phyloP scores from a whole-genome alignment of 306 rosid genomes.

The Vigna hirtella region DNA sequence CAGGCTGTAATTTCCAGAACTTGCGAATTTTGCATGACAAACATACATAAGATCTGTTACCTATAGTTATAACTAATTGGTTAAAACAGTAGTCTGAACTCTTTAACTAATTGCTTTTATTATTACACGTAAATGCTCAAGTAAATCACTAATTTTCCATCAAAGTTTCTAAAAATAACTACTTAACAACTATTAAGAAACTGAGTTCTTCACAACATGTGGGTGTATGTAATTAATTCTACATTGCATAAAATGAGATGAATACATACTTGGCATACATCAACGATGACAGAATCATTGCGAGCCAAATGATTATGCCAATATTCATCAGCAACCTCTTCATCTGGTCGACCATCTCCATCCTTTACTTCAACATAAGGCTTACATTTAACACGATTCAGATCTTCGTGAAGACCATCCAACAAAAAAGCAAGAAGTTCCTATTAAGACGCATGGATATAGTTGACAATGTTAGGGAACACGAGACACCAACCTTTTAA shows the following conservation, averaged over 20 bases:
- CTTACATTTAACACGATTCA: slow-evolving; percentile 96
- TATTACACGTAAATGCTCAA: slow-evolving; percentile 29
- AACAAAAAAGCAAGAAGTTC: slow-evolving; percentile 96
- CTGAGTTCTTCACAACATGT: slow-evolving; percentile 24
- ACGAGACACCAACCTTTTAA: slow-evolving; percentile 29
- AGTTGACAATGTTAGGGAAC: slow-evolving; percentile 37
- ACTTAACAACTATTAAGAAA: slow-evolving; percentile 33
- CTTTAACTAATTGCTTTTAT: slow-evolving; percentile 27
- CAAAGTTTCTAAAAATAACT: slow-evolving; percentile 16
- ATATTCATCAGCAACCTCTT: slow-evolving; percentile 92
- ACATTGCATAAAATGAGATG: slow-evolving; percentile 37
- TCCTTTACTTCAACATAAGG: slow-evolving; percentile 95
- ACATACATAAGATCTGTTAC: slow-evolving; percentile 25
- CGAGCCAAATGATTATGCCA: slow-evolving; percentile 98
- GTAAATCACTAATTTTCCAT: slow-evolving; percentile 31
- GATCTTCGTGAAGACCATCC: slow-evolving; percentile 99
- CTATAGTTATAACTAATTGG: slow-evolving; percentile 8
- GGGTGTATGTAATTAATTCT: slow-evolving; percentile 2
- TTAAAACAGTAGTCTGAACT: slow-evolving; percentile 19
- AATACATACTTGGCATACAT: slow-evolving; percentile 89
- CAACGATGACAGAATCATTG: slow-evolving; percentile 96
- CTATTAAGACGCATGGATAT: slow-evolving; percentile 50
- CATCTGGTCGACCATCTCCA: slow-evolving; percentile 81
- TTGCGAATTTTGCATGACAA: slow-evolving; percentile 25
- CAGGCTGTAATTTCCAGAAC: slow-evolving; percentile 28